Percentiles rank a stretch among this genome's conserved stretches.
Evolutionary conservation across 2,329 filamentous ascomycete genomes (phyloP).

Genomic region (Pseudogymnoascus sp.): DNA sequence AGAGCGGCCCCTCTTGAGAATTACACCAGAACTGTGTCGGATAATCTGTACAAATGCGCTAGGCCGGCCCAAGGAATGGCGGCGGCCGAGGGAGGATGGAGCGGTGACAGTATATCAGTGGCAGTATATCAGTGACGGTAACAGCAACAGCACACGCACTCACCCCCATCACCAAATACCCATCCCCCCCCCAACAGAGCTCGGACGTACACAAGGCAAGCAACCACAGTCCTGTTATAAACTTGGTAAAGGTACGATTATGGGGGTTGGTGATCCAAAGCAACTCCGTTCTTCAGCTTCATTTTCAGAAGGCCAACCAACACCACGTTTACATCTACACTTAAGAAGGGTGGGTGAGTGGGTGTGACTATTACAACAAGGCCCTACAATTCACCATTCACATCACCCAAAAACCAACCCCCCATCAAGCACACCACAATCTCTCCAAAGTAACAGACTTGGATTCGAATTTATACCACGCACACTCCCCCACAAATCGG

Average conservation of each 20-base stretch:
- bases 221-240: background rate
- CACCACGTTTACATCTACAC: background rate
- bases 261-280: background rate
- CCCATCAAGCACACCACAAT: background rate
- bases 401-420: background rate
- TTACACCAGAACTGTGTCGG: no score
- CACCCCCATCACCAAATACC: background rate
- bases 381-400: background rate
- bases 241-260: background rate
- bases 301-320: background rate
- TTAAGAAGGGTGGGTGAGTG: background rate
- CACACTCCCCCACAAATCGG: background rate
- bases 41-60: no score
- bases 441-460: background rate
- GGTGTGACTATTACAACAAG: background rate
- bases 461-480: background rate
- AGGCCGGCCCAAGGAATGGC: no score
- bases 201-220: background rate
- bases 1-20: no score
- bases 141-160: background rate
- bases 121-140: background rate
- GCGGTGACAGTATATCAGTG: background rate
- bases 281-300: no score
- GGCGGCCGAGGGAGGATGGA: background rate
- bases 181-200: background rate